Evolutionary conservation across 108 stramenopile genomes (phyloP), one percentile per base, ranked within the genome.

Genomic region (Nitzschia sp.): DNA sequence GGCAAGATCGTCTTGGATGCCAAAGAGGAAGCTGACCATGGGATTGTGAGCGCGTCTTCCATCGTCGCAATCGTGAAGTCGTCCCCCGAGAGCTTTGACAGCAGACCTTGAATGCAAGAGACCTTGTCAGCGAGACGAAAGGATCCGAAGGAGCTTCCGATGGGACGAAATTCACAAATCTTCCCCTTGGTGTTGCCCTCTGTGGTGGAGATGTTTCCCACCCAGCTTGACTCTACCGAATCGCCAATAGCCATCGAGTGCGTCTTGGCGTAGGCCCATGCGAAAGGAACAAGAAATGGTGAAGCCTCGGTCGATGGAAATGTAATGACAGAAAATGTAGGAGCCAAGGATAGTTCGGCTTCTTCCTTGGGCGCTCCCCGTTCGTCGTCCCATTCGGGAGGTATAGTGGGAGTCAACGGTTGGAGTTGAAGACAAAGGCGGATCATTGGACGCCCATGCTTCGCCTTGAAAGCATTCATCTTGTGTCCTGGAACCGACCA

Each of bases 201-300:
- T 8, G 46, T 25, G 11, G n/a, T n/a, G n/a, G n/a, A n/a, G n/a
- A n/a, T n/a, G n/a, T n/a, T n/a, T n/a, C n/a, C n/a, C n/a, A n/a
- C n/a, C n/a, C n/a, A n/a, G 38, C 38, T 41, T 41, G 38, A 41
- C 9, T 41, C 38, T 29, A 77, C 47, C 25, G 56, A 19, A 23
- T 80, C 75, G 8, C 47, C 70, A 6, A 56, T 23, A 1, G 19
- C 26, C 17, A 84, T 16, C 11, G 71, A 53, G 38, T 84, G 76
- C 2, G 44, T 36, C 35, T 65, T 35, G n/a, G 63, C 34, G 52
- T 77, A 85, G 3, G 78, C 78, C 69, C 70, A 80, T 13, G 65
- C 41, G 63, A 85, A 82, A 8, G 84, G 84, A 32, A 85, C 72
- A 8, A 86, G 23, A 47, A 80, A 86, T 1, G 85, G 77, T 0